Percentiles rank a stretch among this genome's conserved stretches.
These are phyloP conservation scores for Kingdonia uniflora DNA, from an alignment of 164 flowering plant species.

Conservation along the genomic window DNA sequence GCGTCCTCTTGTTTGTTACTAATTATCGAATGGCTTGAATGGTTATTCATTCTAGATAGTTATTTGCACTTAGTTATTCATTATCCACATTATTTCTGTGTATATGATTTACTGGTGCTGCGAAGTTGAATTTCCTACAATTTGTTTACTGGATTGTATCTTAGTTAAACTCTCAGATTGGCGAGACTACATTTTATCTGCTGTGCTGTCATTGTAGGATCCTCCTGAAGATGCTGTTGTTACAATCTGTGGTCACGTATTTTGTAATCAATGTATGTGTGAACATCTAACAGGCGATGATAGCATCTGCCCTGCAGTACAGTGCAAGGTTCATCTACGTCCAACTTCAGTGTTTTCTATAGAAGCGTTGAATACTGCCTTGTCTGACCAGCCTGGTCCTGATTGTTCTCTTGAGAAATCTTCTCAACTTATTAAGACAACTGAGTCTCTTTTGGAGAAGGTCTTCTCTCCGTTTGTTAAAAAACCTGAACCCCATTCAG, in stretches of 20 bases:
- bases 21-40: no score
- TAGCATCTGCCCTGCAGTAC: slow-evolving; percentile 49
- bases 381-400: slow-evolving; percentile 25
- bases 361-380: slow-evolving; percentile 34
- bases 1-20: no score
- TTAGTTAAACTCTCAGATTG: no score
- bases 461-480: slow-evolving; percentile 16
- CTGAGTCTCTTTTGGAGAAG: no score
- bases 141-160: no score
- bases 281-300: slow-evolving; percentile 76
- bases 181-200: no score
- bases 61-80: no score
- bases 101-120: no score
- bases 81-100: no score
- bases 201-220: slow-evolving; percentile 35
- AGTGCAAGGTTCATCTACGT: slow-evolving; percentile 60
- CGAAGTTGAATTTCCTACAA: no score
- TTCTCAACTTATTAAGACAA: no score
- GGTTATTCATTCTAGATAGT: no score
- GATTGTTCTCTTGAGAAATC: slow-evolving; percentile 7
- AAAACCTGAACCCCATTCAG: slow-evolving; percentile 19
- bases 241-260: slow-evolving; percentile 74
- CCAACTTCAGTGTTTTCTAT: slow-evolving; percentile 54
- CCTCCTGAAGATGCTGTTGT: slow-evolving; percentile 96
- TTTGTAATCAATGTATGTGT: slow-evolving; percentile 79